phyloP scores from a whole-genome alignment of 1,284 basidiomycete genomes.

The Ganoderma sinense region DNA sequence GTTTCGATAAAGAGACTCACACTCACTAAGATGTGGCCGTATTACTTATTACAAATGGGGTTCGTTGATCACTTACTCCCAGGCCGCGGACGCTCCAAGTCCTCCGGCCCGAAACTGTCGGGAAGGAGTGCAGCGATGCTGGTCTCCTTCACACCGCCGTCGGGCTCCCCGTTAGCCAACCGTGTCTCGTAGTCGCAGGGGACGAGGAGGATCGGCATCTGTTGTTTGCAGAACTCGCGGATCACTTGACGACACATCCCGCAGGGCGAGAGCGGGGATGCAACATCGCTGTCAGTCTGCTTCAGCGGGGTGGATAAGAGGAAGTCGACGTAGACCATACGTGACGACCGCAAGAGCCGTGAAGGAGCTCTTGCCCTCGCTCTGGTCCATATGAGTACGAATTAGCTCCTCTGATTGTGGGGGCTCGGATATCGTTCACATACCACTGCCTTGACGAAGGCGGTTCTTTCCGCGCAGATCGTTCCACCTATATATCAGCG shows the following conservation, averaged over 20 bases:
- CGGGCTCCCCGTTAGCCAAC: constrained; percentile 47
- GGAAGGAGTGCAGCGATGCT: constrained; percentile 84
- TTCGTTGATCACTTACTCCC: not conserved
- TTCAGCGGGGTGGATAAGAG: not conserved
- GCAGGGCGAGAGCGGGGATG: constrained; percentile 78
- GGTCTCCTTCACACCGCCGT: constrained; percentile 63
- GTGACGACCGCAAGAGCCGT: constrained; percentile 78
- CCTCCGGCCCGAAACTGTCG: constrained; percentile 88
- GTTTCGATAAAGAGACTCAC: not conserved
- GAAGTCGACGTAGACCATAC: constrained; percentile 46
- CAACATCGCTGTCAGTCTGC: constrained; percentile 60
- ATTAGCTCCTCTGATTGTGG: not conserved
- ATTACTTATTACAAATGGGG: not conserved
- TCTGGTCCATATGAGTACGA: constrained; percentile 55
- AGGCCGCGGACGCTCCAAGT: constrained; percentile 60
- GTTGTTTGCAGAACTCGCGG: constrained; percentile 84
- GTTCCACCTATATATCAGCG: constrained; percentile 63
- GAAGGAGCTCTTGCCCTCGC: constrained; percentile 75
- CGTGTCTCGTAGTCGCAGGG: constrained; percentile 66
- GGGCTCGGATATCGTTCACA: constrained; percentile 39
- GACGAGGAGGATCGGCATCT: constrained; percentile 83
- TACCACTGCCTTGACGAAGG: constrained; percentile 87
- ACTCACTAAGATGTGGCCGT: not conserved
- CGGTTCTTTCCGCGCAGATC: constrained; percentile 91
- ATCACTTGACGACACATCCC: constrained; percentile 93